These are phyloP conservation scores for Penicillium digitatum DNA, from an alignment of 2,329 filamentous ascomycete species.

Conservation along the genomic window DNA sequence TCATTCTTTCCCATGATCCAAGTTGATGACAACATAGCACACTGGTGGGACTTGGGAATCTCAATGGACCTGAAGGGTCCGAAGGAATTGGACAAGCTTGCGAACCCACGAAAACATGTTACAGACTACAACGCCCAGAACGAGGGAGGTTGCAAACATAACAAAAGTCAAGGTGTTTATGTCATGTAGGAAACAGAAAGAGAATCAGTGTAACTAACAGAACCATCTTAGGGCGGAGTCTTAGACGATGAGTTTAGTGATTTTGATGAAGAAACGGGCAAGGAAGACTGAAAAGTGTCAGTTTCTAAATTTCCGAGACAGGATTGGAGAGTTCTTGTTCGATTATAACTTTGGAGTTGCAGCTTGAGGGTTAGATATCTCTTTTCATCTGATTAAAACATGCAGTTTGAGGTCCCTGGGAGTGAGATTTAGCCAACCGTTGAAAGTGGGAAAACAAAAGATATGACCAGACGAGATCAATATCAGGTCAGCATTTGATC, in stretches of 20 bases:
- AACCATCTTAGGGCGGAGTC: too few species aligned
- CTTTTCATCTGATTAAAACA: neutral
- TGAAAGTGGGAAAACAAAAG: neutral
- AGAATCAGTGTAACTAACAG: too few species aligned
- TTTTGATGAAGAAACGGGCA: neutral
- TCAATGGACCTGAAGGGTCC: neutral
- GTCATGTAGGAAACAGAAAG: too few species aligned
- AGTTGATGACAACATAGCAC: neutral
- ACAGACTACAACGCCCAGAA: neutral
- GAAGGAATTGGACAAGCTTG: neutral
- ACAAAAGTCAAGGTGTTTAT: too few species aligned
- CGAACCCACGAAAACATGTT: neutral
- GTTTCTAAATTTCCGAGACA: accelerated
- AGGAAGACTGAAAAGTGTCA: too few species aligned
- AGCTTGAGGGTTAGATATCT: neutral
- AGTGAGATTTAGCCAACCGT: neutral
- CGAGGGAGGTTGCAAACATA: neutral
- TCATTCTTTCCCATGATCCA: neutral
- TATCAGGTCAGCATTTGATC: neutral
- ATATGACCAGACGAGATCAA: neutral
- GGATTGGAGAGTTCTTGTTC: neutral
- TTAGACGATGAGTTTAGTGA: neutral
- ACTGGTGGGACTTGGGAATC: neutral
- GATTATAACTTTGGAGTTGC: neutral
- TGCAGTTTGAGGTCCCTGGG: too few species aligned